Evolutionary conservation across 495 filamentous ascomycete species (phyloP).

Genomic region (Terfezia boudieri): DNA sequence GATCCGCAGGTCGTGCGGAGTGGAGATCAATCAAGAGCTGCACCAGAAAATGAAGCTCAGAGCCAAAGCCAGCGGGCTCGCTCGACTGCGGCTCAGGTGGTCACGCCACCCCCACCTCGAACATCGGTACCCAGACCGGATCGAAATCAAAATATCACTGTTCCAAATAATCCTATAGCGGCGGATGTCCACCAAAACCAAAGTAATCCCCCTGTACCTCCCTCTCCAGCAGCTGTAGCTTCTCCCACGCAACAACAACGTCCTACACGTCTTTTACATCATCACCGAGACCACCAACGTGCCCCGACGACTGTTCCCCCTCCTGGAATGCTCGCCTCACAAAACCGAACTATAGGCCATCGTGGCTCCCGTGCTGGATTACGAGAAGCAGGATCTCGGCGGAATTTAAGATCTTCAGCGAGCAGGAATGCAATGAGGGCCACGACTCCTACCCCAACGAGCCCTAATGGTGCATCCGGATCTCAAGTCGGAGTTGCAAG

Average conservation of each 20-base stretch:
- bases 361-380: background rate
- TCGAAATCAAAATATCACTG: background rate
- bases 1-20: background rate
- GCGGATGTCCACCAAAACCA: background rate
- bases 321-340: background rate
- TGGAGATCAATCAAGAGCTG: background rate
- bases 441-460: background rate
- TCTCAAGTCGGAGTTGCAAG: background rate
- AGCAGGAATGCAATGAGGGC: background rate
- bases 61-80: background rate
- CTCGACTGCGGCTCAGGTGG: background rate
- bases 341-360: background rate
- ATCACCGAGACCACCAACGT: slow-evolving; percentile 2
- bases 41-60: background rate
- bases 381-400: background rate
- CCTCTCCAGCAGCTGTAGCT: background rate
- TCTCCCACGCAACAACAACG: background rate
- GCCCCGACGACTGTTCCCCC: background rate
- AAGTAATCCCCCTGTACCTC: background rate
- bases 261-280: slow-evolving; percentile 3
- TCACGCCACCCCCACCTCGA: background rate
- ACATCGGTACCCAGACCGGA: background rate
- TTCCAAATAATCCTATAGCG: background rate
- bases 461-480: background rate
- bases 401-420: background rate